Conservation (phyloP, 345 rosid genomes). For the Bretschneidera sinensis region DNA sequence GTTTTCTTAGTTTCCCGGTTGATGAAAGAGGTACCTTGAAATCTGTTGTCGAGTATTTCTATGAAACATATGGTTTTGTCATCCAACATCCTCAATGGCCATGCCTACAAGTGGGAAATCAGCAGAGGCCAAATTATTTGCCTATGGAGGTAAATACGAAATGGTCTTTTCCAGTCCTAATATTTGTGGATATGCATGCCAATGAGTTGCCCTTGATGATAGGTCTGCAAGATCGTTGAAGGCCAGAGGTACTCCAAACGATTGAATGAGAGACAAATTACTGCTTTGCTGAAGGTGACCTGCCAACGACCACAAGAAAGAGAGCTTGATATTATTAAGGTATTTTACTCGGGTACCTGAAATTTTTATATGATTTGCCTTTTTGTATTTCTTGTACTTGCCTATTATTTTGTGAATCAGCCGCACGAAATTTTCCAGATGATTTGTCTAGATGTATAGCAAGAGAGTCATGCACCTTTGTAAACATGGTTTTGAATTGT, state of each 20-base stretch:
- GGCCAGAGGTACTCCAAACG: slow-evolving; percentile 96
- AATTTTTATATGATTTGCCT: too few species aligned
- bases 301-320: slow-evolving; percentile 88
- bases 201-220: slow-evolving; percentile 11
- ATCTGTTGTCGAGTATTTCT: slow-evolving; percentile 83
- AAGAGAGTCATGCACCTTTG: background rate
- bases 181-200: background rate
- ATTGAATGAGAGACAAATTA: slow-evolving; percentile 90
- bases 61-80: slow-evolving; percentile 66
- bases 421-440: background rate
- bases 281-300: slow-evolving; percentile 83
- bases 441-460: background rate
- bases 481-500: background rate
- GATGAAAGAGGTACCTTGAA: slow-evolving; percentile 87
- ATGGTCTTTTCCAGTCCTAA: background rate
- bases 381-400: too few species aligned
- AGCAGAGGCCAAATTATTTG: slow-evolving; percentile 82
- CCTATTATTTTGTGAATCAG: too few species aligned
- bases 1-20: slow-evolving; percentile 62
- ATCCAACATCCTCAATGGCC: slow-evolving; percentile 83
- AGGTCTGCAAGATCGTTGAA: slow-evolving; percentile 97
- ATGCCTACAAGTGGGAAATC: slow-evolving; percentile 92
- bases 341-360: slow-evolving; percentile 17
- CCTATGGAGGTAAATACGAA: slow-evolving; percentile 75
- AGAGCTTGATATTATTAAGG: slow-evolving; percentile 82